Base-by-base conservation (phyloP, 2,329 filamentous ascomycete species). In the Aspergillus jensenii region DNA sequence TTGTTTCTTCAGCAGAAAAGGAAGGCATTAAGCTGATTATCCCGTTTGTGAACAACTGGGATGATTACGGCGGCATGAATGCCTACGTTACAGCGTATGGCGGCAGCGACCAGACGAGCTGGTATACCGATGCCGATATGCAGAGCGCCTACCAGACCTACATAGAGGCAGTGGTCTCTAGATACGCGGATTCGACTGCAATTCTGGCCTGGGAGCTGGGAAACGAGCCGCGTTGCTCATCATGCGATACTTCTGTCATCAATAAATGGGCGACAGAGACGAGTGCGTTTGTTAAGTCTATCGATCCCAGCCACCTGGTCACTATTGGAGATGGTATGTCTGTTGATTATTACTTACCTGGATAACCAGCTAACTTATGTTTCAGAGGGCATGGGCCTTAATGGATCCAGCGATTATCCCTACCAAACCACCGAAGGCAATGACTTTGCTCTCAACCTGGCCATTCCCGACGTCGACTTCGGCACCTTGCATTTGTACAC, bases 191-290 rank as follows among this genome's bases (percentile, higher is more conserved):
- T 59, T 87, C 84, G 0, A 73, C 82, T 0, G 81, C 87, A 0
- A 80, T 90, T 50, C 83, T 89, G 61, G 84, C 85, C 0, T 90
- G 87, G 87, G 87, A 90, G 65, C 75, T 90, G 2, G 83, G 78
- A 56, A 90, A 90, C 63, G 87, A 90, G 71, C 83, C 86, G 15
- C 79, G 86, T 60, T 89, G 86, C 74, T 76, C 79, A 9, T 80
- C 83, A 14, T 90, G 87, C 67, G 74, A 76, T 40, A 81, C 83
- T 1, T 78, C 80, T 11, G 79, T 87, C 21, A 78, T 89, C 56
- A 81, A 79, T 35, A 77, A 82, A 46, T 90, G 87, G 87, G 84
- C 84, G 17, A 74, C 77, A 33, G 72, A 73, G 5, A 84, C 81
- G 2, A 85, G 82, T 23, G 73, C 77, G 6, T 89, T 87, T 67